Evolutionary conservation across 768 basidiomycete genomes (phyloP).

Genomic region (Chalciporus pseudorubinellus): DNA sequence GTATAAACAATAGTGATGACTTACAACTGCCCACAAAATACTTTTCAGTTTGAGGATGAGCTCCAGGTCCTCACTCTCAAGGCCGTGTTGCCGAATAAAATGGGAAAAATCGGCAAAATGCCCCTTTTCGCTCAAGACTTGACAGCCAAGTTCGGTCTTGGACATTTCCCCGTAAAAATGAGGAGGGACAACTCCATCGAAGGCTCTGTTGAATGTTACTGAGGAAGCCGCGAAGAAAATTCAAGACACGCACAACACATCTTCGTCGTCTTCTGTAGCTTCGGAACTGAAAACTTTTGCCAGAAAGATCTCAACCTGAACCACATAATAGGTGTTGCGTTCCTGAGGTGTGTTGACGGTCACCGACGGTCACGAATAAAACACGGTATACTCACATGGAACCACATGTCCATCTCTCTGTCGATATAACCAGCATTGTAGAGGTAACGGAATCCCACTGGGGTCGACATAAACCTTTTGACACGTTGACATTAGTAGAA

Average conservation of each 20-base stretch:
- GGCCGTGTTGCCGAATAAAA: slow-evolving; percentile 82
- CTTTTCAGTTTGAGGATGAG: slow-evolving; percentile 90
- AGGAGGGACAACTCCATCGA: slow-evolving; percentile 85
- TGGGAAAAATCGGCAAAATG: slow-evolving; percentile 90
- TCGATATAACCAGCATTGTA: slow-evolving; percentile 92
- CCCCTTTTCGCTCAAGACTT: slow-evolving; percentile 83
- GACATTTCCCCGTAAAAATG: slow-evolving; percentile 99
- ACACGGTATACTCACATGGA: slow-evolving; percentile 59
- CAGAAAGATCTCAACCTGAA: slow-evolving; percentile 91
- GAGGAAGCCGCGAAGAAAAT: background rate
- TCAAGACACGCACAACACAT: slow-evolving; percentile 45
- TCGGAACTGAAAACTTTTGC: slow-evolving; percentile 67
- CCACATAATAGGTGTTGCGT: slow-evolving; percentile 89
- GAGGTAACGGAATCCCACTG: slow-evolving; percentile 89
- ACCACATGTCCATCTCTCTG: slow-evolving; percentile 95
- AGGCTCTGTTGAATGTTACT: slow-evolving; percentile 44
- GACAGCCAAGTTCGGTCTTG: slow-evolving; percentile 93
- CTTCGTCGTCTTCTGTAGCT: slow-evolving; percentile 62
- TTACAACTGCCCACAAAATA: slow-evolving; percentile 93
- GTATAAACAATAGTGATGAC: slow-evolving; percentile 28
- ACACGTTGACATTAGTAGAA: background rate
- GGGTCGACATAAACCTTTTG: slow-evolving; percentile 87
- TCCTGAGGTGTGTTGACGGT: slow-evolving; percentile 53
- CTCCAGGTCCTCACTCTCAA: slow-evolving; percentile 80
- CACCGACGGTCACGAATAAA: background rate